Evolutionary conservation across 2,329 filamentous ascomycete genomes (phyloP).

Genomic region (Aspergillus sp.): DNA sequence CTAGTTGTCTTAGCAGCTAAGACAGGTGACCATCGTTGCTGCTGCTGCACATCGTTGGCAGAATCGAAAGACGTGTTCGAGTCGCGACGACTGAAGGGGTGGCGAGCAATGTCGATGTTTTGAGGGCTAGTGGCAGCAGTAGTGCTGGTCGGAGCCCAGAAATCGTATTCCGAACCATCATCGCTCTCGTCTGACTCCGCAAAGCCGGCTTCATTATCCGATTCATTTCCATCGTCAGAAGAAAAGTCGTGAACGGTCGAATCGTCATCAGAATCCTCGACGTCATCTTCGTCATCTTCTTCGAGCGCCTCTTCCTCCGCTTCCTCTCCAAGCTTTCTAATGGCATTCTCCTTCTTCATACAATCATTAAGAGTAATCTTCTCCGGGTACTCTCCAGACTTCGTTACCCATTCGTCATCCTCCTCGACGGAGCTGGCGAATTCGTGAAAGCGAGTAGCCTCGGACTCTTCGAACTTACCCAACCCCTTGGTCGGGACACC

Average conservation of each 20-base stretch:
- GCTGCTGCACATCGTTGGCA: constrained; percentile 33
- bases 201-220: constrained; percentile 74
- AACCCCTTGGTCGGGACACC: constrained; percentile 39
- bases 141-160: constrained; percentile 58
- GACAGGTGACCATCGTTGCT: constrained; percentile 34
- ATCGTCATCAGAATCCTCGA: constrained; percentile 64
- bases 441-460: constrained; percentile 71
- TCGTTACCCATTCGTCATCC: constrained; percentile 89
- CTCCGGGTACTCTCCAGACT: constrained; percentile 62
- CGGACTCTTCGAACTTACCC: constrained; percentile 45
- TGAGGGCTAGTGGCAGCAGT: constrained; percentile 58
- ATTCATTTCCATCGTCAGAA: constrained; percentile 71
- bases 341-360: constrained; percentile 82
- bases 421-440: constrained; percentile 81
- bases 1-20: constrained; percentile 29
- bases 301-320: constrained; percentile 86
- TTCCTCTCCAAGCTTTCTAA: constrained; percentile 82
- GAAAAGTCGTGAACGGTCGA: constrained; percentile 54
- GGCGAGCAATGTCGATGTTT: constrained; percentile 51
- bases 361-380: constrained; percentile 90
- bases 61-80: constrained; percentile 60
- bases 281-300: constrained; percentile 60
- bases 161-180: constrained; percentile 64
- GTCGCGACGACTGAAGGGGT: constrained; percentile 48
- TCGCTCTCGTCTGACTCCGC: constrained; percentile 70